A percentile compares a stretch with the other conserved stretches of the same genome.
Conservation (phyloP, 2,329 filamentous ascomycete species). For the Sporothrix luriei region DNA sequence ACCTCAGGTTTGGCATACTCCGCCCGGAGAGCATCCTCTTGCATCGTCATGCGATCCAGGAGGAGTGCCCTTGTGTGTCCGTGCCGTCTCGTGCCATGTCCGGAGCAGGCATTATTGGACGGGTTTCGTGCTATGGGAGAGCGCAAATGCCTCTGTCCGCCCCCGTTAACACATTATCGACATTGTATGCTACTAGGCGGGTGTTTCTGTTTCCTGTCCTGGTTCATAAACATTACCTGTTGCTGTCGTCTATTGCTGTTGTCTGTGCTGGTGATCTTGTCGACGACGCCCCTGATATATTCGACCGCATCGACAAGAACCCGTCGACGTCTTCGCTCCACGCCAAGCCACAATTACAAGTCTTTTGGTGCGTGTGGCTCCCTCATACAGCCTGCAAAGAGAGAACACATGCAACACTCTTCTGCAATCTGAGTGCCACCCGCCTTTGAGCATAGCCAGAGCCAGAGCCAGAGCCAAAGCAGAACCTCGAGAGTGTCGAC, state of each 20-base stretch:
- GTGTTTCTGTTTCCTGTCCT: background rate
- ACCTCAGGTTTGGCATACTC: background rate
- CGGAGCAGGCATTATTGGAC: background rate
- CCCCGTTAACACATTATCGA: background rate
- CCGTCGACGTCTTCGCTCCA: background rate
- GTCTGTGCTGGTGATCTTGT: background rate
- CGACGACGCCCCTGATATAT: background rate
- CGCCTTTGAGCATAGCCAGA: too few species aligned
- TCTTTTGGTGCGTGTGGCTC: background rate
- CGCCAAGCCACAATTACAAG: background rate
- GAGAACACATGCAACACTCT: slow-evolving; percentile 1
- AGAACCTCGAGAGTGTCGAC: too few species aligned
- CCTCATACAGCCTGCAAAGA: background rate
- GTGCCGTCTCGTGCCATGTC: background rate
- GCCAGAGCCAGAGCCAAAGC: too few species aligned
- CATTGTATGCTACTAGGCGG: background rate
- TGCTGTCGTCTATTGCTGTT: background rate
- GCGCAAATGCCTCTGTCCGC: background rate
- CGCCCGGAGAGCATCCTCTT: background rate
- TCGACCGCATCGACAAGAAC: background rate
- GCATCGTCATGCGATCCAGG: slow-evolving; percentile 1
- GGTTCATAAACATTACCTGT: background rate
- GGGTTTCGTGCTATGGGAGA: background rate
- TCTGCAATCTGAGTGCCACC: background rate
- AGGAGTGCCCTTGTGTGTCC: background rate